Evolutionary conservation across 768 basidiomycete genomes (phyloP).

Genomic region (Termitomyces sp.): DNA sequence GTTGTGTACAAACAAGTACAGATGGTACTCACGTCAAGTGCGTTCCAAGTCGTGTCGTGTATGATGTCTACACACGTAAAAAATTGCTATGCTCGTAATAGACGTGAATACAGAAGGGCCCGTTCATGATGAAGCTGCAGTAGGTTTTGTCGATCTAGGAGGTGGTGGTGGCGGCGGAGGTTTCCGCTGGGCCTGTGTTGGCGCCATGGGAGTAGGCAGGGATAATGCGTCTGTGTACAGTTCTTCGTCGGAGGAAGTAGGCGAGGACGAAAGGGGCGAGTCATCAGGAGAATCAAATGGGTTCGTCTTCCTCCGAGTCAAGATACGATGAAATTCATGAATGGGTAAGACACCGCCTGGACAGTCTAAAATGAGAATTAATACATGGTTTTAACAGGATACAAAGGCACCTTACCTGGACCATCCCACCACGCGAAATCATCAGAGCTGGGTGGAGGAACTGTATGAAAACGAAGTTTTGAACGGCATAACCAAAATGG

Average conservation of each 20-base stretch:
- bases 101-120: background rate
- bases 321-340: slow-evolving; percentile 29
- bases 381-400: background rate
- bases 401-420: slow-evolving; percentile 41
- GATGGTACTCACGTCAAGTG: background rate
- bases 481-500: background rate
- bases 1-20: slow-evolving; percentile 3
- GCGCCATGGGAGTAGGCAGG: slow-evolving; percentile 66
- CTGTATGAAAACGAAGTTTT: slow-evolving; percentile 28
- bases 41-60: slow-evolving; percentile 1
- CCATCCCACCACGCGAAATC: slow-evolving; percentile 75
- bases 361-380: slow-evolving; percentile 32
- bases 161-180: slow-evolving; percentile 44
- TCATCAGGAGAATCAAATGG: slow-evolving; percentile 70
- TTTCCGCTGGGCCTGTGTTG: slow-evolving; percentile 40
- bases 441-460: slow-evolving; percentile 82
- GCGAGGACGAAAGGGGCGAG: slow-evolving; percentile 66
- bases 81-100: background rate
- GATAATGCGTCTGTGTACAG: slow-evolving; percentile 68
- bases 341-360: slow-evolving; percentile 51
- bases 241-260: slow-evolving; percentile 83
- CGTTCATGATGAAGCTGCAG: background rate
- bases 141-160: slow-evolving; percentile 24
- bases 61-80: background rate
- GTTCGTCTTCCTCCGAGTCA: slow-evolving; percentile 36